phyloP scores from a whole-genome alignment of 2,329 filamentous ascomycete species.

The Dichotomopilus funicola region DNA sequence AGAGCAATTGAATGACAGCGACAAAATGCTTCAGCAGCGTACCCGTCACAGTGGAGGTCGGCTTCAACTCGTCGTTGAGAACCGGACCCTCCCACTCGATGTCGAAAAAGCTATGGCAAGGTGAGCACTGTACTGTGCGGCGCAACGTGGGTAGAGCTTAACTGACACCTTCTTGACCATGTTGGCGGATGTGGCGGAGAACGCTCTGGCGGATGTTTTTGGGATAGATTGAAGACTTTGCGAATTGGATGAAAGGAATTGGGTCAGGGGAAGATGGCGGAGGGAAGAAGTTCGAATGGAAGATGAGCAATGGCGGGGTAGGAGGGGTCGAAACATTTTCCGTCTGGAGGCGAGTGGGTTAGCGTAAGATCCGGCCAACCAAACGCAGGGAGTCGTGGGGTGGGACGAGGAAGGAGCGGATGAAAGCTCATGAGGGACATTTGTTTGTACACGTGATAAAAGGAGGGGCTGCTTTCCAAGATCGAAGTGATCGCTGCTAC shows the following conservation, averaged over 20 bases:
- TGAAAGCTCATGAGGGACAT: background rate
- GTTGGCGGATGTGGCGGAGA: conserved; percentile 43
- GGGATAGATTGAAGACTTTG: conserved; percentile 32
- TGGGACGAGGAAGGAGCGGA: conserved; percentile 10
- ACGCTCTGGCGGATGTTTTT: conserved; percentile 31
- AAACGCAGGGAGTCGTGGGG: conserved; percentile 2
- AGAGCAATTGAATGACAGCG: background rate
- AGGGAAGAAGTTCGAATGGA: conserved; percentile 30
- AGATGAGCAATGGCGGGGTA: conserved; percentile 33
- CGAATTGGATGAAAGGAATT: conserved; percentile 29
- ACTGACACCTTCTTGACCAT: conserved; percentile 74
- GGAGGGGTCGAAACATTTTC: conserved; percentile 35
- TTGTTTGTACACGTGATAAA: conserved; percentile 16
- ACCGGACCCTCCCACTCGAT: conserved; percentile 66
- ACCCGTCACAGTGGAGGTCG: conserved; percentile 54
- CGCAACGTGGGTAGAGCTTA: conserved; percentile 2
- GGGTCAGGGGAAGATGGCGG: conserved; percentile 27
- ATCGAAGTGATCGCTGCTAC: background rate
- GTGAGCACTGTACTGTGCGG: conserved; percentile 6
- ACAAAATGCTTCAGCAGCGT: conserved; percentile 30
- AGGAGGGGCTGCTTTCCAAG: conserved; percentile 15
- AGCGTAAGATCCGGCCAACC: conserved; percentile 22
- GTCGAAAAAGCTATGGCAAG: conserved; percentile 59
- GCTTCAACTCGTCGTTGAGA: conserved; percentile 52
- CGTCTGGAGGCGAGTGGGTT: conserved; percentile 22